Base-by-base conservation (phyloP, 2,329 filamentous ascomycete species). In the Aspergillus candidus region DNA sequence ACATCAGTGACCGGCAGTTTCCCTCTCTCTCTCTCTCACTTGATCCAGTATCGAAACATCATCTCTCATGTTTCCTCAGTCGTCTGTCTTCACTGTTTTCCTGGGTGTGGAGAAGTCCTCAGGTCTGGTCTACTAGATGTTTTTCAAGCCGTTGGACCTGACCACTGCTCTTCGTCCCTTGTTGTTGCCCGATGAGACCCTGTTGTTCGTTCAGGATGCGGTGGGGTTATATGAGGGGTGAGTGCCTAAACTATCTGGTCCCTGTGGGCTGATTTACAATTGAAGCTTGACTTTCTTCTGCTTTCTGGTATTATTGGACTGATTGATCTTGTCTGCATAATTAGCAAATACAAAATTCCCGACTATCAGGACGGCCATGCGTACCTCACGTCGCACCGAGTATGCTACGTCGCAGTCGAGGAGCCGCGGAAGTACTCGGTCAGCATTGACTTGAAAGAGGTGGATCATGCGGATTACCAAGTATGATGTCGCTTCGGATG, bases 221-320 rank as follows among this genome's bases (percentile, higher is more conserved):
- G 90, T 98, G 59, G 93, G 93, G 56, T 76, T 98, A 50, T 98
- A 98, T 72, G 88, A 97, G 77, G 93, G 93, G 89, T 94, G 77
- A 71, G 82, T 72, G 22, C 37, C 30, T 38, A 35, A 35, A 41
- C 37, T 30, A 36, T 47, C 31, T 29, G 58, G 40, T 46, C 42
- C 41, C 18, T 18, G 8, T 27, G 22, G 22, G 6, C 22, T 27
- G 22, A 6, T 27, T 27, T 10, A 27, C 22, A 27, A 27, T 27
- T 27, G 22, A 27, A 27, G 22, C 22, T 27, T 27, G 6, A 3
- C 8, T 27, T 3, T 4, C 6, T 10, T 27, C 8, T 27, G 22
- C n/a, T 10, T 2, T 27, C 4, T 27, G 10, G 2, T 41, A 38
- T 31, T 42, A 27, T 29, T 35, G 41, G 32, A 17, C 52, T 46